Base-by-base conservation (phyloP, 2,329 filamentous ascomycete genomes). In the Hymenoscyphus fraxineus region DNA sequence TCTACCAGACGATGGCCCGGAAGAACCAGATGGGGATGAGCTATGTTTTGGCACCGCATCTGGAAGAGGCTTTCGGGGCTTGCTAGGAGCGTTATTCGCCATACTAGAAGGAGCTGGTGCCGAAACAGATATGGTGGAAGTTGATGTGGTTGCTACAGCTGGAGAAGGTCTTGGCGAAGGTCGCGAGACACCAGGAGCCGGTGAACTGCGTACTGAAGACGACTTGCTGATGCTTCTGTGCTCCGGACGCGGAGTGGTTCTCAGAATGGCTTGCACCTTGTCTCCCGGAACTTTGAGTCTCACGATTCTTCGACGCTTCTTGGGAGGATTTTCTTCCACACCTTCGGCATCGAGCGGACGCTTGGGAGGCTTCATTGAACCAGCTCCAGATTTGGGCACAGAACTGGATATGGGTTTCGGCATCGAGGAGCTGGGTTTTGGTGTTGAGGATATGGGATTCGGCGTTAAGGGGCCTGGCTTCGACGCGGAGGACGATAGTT, bases 301-400 rank as follows among this genome's bases (percentile, higher is more conserved):
- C 9, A 70, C 55, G 22, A 72, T 68, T 60, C 68, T 71, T 22
- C 64, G 60, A 27, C 19, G 19, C 64, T 62, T 60, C 55, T 64
- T 60, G 19, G 64, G 22, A 22, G 62, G 58, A 13, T 27, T 27
- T 27, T 47, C 60, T 31, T 64, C 65, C 15, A 41, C 54, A 39
- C 60, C 27, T 22, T 63, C 64, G 38, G n/a, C 60, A 51, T 59
- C 56, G 19, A 59, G 35, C 19, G 63, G 65, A 44, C 65, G 65
- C 39, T 67, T 67, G 1, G 60, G 62, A 31, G 64, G 61, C n/a
- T 56, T 57, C 57, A 64, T 62, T 22, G 59, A 60, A 6, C 58
- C 58, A 41, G 13, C 27, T 22, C 12, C 41, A 60, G 41, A 32
- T 16, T 38, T 54, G 7, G 59, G 32, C 19, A 54, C 47, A 54